Percentiles rank a stretch among this genome's conserved stretches.
These are phyloP conservation scores for Aspergillus nanangensis DNA, from an alignment of 495 filamentous ascomycete genomes.

Conservation along the genomic window DNA sequence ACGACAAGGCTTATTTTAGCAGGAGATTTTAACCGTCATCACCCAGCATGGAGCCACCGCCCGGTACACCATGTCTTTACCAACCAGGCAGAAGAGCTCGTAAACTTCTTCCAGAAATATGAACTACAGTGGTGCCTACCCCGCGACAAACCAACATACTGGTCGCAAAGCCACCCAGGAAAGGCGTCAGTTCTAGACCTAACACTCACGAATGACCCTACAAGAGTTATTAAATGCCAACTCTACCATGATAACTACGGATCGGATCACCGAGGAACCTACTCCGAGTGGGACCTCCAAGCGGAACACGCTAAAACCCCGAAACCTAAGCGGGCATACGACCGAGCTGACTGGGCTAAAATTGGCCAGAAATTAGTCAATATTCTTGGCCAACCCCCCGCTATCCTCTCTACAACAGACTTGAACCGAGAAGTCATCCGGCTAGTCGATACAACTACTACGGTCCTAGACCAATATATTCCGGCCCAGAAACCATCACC, in stretches of 20 bases:
- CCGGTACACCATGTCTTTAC: neutral
- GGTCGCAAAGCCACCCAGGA: conserved; percentile 10
- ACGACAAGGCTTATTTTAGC: conserved; percentile 14
- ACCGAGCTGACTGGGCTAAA: conserved; percentile 19
- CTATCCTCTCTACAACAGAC: conserved; percentile 2
- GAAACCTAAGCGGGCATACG: conserved; percentile 17
- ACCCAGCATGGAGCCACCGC: conserved; percentile 14
- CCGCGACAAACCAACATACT: conserved; percentile 4
- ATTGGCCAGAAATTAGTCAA: conserved; percentile 10
- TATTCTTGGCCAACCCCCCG: neutral
- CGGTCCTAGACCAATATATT: conserved; percentile 7
- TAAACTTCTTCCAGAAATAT: conserved; percentile 10
- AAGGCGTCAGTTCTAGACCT: conserved; percentile 9
- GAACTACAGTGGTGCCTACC: conserved; percentile 7
- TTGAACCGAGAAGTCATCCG: conserved; percentile 7
- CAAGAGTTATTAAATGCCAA: conserved; percentile 14
- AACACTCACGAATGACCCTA: conserved; percentile 7
- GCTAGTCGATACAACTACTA: conserved; percentile 8
- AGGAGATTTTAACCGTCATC: conserved; percentile 22
- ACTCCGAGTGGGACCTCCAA: conserved; percentile 19
- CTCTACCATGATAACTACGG: conserved; percentile 19
- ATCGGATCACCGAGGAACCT: conserved; percentile 13
- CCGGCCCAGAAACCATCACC: conserved; percentile 9
- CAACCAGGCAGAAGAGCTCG: conserved; percentile 9
- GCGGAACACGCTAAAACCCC: conserved; percentile 1